Evolutionary conservation across 2,329 filamentous ascomycete species (phyloP).

Genomic region (Aspergillus neotritici): DNA sequence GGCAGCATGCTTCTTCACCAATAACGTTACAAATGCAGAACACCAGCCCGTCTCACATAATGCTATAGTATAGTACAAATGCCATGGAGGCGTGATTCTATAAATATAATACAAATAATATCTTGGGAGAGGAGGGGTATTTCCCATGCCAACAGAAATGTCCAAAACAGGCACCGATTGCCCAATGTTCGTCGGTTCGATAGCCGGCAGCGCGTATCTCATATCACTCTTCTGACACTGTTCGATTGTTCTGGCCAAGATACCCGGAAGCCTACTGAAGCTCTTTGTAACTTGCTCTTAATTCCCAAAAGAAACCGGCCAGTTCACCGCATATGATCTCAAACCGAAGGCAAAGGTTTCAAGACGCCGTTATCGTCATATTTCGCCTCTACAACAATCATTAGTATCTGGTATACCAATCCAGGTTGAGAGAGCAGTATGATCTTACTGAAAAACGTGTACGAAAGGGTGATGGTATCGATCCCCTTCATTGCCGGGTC

Average conservation of each 20-base stretch:
- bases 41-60: too few relatives aligned
- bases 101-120: neutral
- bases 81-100: neutral
- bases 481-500: conserved; percentile 91
- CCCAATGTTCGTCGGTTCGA: too few relatives aligned
- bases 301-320: neutral
- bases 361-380: conserved; percentile 77
- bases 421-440: too few relatives aligned
- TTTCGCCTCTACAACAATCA: conserved; percentile 58
- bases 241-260: too few relatives aligned
- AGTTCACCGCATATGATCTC: neutral
- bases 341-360: conserved; percentile 45
- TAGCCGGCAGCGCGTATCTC: too few relatives aligned
- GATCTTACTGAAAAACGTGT: conserved; percentile 94
- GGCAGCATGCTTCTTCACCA: too few relatives aligned
- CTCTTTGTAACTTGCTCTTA: too few relatives aligned
- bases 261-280: too few relatives aligned
- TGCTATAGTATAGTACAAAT: neutral
- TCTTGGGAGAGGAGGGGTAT: conserved; percentile 6
- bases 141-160: neutral
- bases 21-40: too few relatives aligned
- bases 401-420: conserved; percentile 29
- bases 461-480: conserved; percentile 90
- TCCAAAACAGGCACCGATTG: neutral
- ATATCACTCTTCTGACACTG: too few relatives aligned